Percentiles rank a stretch among this genome's conserved stretches.
phyloP scores from a whole-genome alignment of 768 basidiomycete genomes.

The Tulasnella sp. region DNA sequence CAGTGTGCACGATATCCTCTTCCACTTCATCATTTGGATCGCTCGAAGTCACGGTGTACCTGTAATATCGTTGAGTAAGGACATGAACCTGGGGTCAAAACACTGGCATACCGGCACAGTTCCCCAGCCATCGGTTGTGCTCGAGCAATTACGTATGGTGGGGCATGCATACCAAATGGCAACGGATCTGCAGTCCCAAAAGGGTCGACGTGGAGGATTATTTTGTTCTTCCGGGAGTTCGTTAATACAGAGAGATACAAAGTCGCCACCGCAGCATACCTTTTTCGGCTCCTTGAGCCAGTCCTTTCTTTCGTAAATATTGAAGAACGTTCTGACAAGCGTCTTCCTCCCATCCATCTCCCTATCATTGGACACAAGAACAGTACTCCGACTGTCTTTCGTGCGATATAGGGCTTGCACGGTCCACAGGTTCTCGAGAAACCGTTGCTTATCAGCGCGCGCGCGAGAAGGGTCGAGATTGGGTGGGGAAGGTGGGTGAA shows the following conservation, averaged over 20 bases:
- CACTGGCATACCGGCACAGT: constrained; percentile 40
- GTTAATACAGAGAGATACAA: background rate
- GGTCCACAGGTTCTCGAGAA: constrained; percentile 81
- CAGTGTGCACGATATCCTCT: constrained; percentile 73
- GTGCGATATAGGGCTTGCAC: constrained; percentile 74
- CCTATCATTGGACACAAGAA: constrained; percentile 50
- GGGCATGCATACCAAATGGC: constrained; percentile 53
- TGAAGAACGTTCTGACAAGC: constrained; percentile 72
- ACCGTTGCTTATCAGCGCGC: constrained; percentile 59
- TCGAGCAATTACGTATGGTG: constrained; percentile 69
- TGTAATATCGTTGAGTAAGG: background rate
- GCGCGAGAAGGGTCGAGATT: constrained; percentile 55
- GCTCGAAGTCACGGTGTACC: constrained; percentile 59
- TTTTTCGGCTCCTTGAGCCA: constrained; percentile 71
- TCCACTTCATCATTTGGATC: constrained; percentile 62
- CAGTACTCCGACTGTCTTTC: constrained; percentile 57
- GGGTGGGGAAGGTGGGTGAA: constrained; percentile 55
- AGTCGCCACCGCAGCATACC: constrained; percentile 31
- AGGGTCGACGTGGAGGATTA: constrained; percentile 77
- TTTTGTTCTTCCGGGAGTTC: constrained; percentile 51
- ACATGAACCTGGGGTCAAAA: background rate
- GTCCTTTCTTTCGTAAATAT: constrained; percentile 71
- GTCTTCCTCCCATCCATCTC: constrained; percentile 40
- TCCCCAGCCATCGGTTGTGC: constrained; percentile 77
- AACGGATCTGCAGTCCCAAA: constrained; percentile 62